Evolutionary conservation across 2,329 filamentous ascomycete genomes (phyloP).

Genomic region (Penicillium sp.): DNA sequence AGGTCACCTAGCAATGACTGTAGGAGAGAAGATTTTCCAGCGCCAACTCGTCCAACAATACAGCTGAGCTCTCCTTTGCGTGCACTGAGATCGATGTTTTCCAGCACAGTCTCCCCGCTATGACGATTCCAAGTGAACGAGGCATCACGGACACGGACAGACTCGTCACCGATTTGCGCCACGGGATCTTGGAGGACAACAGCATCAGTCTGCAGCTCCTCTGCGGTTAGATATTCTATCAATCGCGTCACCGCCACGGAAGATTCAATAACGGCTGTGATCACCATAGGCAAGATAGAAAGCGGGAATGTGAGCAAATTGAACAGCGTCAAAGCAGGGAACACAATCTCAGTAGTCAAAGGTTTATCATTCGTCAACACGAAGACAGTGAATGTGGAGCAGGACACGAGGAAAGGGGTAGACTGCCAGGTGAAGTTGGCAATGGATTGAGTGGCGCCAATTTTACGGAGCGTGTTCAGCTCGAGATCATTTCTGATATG

Average conservation of each 20-base stretch:
- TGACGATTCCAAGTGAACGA: slow-evolving; percentile 95
- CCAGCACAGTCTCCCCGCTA: slow-evolving; percentile 63
- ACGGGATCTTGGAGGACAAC: slow-evolving; percentile 68
- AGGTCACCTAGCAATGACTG: slow-evolving; percentile 86
- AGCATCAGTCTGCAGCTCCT: slow-evolving; percentile 85
- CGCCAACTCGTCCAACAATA: slow-evolving; percentile 88
- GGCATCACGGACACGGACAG: slow-evolving; percentile 76
- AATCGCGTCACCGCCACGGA: slow-evolving; percentile 86
- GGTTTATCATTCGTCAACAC: slow-evolving; percentile 78
- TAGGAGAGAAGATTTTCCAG: slow-evolving; percentile 90
- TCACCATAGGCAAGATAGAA: slow-evolving; percentile 93
- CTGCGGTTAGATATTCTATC: slow-evolving; percentile 78
- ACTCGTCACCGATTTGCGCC: slow-evolving; percentile 77
- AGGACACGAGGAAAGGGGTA: slow-evolving; percentile 95
- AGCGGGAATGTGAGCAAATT: slow-evolving; percentile 95
- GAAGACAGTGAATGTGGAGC: slow-evolving; percentile 92
- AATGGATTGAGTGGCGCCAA: slow-evolving; percentile 87
- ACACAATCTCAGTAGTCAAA: slow-evolving; percentile 90
- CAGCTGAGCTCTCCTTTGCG: slow-evolving; percentile 92
- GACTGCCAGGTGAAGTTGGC: slow-evolving; percentile 98
- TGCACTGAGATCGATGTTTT: slow-evolving; percentile 82
- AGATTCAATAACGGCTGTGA: slow-evolving; percentile 92
- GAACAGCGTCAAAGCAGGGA: slow-evolving; percentile 88
- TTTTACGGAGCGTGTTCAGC: slow-evolving; percentile 90
- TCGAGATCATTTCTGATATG: slow-evolving; percentile 94